A percentile compares a stretch with the other conserved stretches of the same genome.
Evolutionary conservation across 352 stramenopile species (phyloP).

Genomic region (Aphanomyces stellatus): DNA sequence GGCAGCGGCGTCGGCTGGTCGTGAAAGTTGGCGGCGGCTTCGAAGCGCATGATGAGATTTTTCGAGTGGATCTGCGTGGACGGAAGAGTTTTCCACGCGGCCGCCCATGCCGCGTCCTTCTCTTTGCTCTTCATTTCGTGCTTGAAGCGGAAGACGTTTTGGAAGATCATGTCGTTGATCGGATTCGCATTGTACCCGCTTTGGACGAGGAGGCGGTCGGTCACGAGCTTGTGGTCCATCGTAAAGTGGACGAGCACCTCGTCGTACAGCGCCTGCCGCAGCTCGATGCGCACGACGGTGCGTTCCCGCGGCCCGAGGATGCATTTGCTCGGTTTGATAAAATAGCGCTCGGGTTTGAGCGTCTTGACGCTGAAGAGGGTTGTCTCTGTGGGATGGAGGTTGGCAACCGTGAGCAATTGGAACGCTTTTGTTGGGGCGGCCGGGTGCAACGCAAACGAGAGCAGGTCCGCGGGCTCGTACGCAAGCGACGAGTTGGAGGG

Average conservation of each 20-base stretch:
- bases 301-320: not conserved
- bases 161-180: not conserved
- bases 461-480: not conserved
- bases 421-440: not conserved
- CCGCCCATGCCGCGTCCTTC: conserved; percentile 5
- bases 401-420: not conserved
- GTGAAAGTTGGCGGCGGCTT: not conserved
- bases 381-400: not conserved
- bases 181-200: not conserved
- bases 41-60: conserved; percentile 15
- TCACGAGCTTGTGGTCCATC: not conserved
- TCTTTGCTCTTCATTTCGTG: conserved; percentile 9
- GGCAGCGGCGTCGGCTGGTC: not conserved
- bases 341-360: conserved; percentile 16
- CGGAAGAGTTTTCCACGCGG: not conserved
- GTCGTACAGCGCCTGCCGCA: conserved; percentile 14
- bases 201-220: conserved; percentile 9
- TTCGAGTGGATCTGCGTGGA: not conserved
- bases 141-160: not conserved
- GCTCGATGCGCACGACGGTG: conserved; percentile 1
- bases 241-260: conserved; percentile 2
- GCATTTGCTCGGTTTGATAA: conserved; percentile 18
- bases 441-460: not conserved
- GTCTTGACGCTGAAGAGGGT: conserved; percentile 18
- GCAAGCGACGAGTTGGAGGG: not conserved